Evolutionary conservation across 2,329 filamentous ascomycete genomes (phyloP), one percentile per base, ranked within the genome.

Genomic region (Knufia fluminis): DNA sequence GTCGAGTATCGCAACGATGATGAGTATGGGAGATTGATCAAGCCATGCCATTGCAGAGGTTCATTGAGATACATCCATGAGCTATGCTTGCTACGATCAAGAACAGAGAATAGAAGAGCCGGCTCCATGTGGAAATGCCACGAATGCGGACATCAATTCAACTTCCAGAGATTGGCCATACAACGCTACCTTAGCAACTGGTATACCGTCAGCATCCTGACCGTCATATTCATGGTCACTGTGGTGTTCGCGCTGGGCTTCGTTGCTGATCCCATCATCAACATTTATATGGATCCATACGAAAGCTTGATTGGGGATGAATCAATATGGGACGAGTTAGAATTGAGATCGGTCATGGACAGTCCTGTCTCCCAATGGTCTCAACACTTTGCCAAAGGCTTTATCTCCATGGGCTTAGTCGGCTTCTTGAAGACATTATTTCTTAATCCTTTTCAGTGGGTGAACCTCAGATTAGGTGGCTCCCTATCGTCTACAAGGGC

Each of bases 51-150:
- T 68, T 98, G 92, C 76, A 94, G 87, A 70, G 92, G 92, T 46
- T 87, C 86, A 33, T 86, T 91, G 59, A 86, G 86, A 69, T 96
- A 94, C 67, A 89, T 97, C 20, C 92, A 98, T 66, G 88, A 96
- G 66, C 85, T 82, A 24, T 98, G 92, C 62, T 74, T 98, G 43
- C 80, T 85, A 60, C 75, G 79, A 9, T 97, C 90, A 88, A 80
- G 92, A 58, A 76, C 83, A 54, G 77, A 86, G 38, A 80, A 88
- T 62, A 84, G 86, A 0, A 45, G 55, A 10, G 47, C 52, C 2
- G 54, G 51, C n/a, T 54, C 53, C 14, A 46, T 59, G 23, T 59
- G 57, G 57, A 59, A 59, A 50, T 60, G 58, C 40, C 54, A 57
- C 40, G 45, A 56, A 39, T 60, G 58, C 47, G 54, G 55, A 9